Evolutionary conservation across 768 basidiomycete species (phyloP).

Genomic region (Terana coerulea): DNA sequence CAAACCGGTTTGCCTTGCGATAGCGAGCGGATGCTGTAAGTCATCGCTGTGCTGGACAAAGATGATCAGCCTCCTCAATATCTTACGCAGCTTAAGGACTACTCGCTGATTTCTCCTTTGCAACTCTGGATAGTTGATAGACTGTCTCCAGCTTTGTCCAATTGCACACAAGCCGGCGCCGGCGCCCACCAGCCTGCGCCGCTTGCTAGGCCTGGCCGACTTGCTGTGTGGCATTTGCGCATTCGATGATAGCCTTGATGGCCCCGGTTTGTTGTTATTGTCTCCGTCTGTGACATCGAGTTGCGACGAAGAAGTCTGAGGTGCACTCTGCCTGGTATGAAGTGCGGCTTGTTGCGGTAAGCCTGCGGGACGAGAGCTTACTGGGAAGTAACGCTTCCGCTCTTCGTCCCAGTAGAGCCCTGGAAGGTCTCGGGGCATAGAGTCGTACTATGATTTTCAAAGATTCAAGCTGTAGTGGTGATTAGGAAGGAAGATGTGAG

Average conservation of each 20-base stretch:
- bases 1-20: slow-evolving; percentile 8
- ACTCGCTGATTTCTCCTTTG: no score
- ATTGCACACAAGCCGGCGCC: neutral
- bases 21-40: neutral
- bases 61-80: no score
- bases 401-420: slow-evolving; percentile 31
- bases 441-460: neutral
- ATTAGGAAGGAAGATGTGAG: no score
- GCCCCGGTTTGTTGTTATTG: no score
- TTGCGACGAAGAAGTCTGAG: neutral
- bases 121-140: no score
- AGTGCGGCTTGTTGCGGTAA: neutral
- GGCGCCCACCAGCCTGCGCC: neutral
- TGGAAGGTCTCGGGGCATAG: slow-evolving; percentile 25
- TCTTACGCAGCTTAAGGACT: no score
- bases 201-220: neutral
- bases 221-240: neutral
- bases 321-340: neutral
- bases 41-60: neutral
- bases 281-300: neutral
- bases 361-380: slow-evolving; percentile 14
- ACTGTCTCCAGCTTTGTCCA: no score
- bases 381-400: slow-evolving; percentile 28
- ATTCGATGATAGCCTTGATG: neutral
- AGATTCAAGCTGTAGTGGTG: no score